These are phyloP conservation scores for Hymenoscyphus linearis DNA, from an alignment of 2,329 filamentous ascomycete species.

Conservation along the genomic window DNA sequence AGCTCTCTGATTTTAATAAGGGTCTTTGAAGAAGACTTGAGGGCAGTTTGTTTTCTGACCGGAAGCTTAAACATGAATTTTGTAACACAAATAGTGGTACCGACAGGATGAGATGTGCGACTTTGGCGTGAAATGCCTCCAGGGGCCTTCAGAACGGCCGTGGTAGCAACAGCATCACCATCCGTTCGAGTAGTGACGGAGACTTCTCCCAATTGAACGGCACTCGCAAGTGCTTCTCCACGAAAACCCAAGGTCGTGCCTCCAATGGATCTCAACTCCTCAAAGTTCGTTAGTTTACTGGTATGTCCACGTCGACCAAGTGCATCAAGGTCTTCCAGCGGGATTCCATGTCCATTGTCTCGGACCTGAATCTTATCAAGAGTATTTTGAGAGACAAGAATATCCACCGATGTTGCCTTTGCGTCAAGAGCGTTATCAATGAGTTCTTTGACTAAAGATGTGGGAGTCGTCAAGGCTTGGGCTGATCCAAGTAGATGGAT, in stretches of 20 bases:
- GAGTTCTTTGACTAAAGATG: constrained; percentile 67
- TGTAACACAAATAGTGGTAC: constrained; percentile 60
- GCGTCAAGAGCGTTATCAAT: constrained; percentile 75
- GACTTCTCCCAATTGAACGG: constrained; percentile 54
- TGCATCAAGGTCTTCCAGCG: constrained; percentile 51
- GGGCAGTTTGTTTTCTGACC: constrained; percentile 54
- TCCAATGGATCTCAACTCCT: constrained; percentile 53
- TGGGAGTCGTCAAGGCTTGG: constrained; percentile 53
- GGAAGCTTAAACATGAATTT: constrained; percentile 57
- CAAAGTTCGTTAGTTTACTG: constrained; percentile 64
- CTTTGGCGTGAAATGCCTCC: constrained; percentile 36
- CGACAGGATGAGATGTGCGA: constrained; percentile 50
- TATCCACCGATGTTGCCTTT: constrained; percentile 58
- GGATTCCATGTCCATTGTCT: constrained; percentile 71
- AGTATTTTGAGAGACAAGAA: constrained; percentile 60
- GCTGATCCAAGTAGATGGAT: constrained; percentile 55
- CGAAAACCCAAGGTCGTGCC: constrained; percentile 67
- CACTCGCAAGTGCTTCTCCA: constrained; percentile 66
- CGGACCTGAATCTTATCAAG: constrained; percentile 64
- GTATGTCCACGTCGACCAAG: constrained; percentile 66
- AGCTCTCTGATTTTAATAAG: constrained; percentile 54
- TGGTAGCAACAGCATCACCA: constrained; percentile 52
- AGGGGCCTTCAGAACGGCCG: constrained; percentile 39
- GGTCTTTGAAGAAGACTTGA: constrained; percentile 53
- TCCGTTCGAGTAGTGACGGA: constrained; percentile 58